Evolutionary conservation across 768 basidiomycete species (phyloP).

Genomic region (Serendipita sp.): DNA sequence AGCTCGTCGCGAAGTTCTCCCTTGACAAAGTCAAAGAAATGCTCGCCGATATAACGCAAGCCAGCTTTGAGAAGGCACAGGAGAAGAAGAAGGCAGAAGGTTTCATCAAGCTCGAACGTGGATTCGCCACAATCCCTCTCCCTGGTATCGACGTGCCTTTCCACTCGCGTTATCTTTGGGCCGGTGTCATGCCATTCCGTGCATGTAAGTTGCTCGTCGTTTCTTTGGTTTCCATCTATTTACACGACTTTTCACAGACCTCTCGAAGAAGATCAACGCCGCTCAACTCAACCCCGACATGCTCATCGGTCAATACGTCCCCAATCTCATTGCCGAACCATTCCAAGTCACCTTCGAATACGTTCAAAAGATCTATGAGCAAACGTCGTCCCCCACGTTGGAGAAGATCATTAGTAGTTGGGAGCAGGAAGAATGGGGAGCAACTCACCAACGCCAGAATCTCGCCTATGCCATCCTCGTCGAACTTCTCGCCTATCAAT

Average conservation of each 20-base stretch:
- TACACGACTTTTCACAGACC: slow-evolving; percentile 32
- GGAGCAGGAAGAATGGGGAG: slow-evolving; percentile 83
- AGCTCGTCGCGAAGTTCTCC: slow-evolving; percentile 78
- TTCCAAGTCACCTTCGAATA: slow-evolving; percentile 76
- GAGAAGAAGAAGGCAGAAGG: slow-evolving; percentile 72
- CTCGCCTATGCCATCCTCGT: slow-evolving; percentile 93
- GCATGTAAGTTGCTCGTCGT: slow-evolving; percentile 47
- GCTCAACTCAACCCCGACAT: slow-evolving; percentile 85
- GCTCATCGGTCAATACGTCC: slow-evolving; percentile 89
- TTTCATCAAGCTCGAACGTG: slow-evolving; percentile 86
- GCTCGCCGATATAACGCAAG: slow-evolving; percentile 79
- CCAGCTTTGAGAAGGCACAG: slow-evolving; percentile 57
- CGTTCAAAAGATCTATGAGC: slow-evolving; percentile 88
- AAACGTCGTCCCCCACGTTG: slow-evolving; percentile 87
- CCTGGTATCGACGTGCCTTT: slow-evolving; percentile 98
- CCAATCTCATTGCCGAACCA: slow-evolving; percentile 83
- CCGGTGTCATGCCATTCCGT: slow-evolving; percentile 93
- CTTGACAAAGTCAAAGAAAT: slow-evolving; percentile 94
- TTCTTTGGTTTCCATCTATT: slow-evolving; percentile 5
- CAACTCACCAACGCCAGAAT: slow-evolving; percentile 68
- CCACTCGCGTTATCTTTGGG: slow-evolving; percentile 99
- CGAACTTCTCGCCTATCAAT: slow-evolving; percentile 94
- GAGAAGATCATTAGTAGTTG: slow-evolving; percentile 89
- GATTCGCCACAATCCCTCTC: slow-evolving; percentile 87
- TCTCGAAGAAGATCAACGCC: slow-evolving; percentile 96